These are phyloP conservation scores for Jackrogersella multiformis DNA, from an alignment of 495 filamentous ascomycete genomes.

Conservation along the genomic window DNA sequence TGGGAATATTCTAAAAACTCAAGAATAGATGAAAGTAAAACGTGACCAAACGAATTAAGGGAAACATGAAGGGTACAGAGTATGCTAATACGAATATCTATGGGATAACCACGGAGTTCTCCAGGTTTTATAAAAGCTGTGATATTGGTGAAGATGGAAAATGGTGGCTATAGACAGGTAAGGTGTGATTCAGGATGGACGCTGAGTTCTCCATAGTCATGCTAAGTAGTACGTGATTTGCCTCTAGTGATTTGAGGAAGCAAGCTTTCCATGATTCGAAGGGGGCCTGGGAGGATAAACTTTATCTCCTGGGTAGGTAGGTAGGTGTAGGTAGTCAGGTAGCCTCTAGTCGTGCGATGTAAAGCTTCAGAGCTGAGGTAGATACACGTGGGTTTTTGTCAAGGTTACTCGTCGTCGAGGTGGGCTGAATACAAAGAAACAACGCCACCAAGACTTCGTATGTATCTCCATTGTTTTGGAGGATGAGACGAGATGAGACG, in stretches of 20 bases:
- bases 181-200: conserved; percentile 6
- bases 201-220: background rate
- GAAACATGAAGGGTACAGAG: background rate
- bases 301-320: conserved; percentile 3
- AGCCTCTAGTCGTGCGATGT: conserved; percentile 3
- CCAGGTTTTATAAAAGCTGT: background rate
- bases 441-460: background rate
- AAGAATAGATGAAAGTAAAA: background rate
- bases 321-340: background rate
- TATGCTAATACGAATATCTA: background rate
- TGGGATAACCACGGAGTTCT: background rate
- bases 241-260: background rate
- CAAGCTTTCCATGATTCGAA: conserved; percentile 12
- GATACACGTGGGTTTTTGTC: conserved; percentile 14
- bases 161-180: background rate
- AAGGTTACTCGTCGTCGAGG: conserved; percentile 5
- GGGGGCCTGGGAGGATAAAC: conserved; percentile 7
- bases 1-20: background rate
- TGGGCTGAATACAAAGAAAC: conserved; percentile 9
- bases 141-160: background rate
- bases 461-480: conserved; percentile 2
- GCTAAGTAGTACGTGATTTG: conserved; percentile 1
- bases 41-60: background rate
- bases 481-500: too few relatives aligned
- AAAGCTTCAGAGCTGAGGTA: conserved; percentile 20